Conservation (phyloP, 176 grass and related monocot species). For the Phoenix dactylifera region DNA sequence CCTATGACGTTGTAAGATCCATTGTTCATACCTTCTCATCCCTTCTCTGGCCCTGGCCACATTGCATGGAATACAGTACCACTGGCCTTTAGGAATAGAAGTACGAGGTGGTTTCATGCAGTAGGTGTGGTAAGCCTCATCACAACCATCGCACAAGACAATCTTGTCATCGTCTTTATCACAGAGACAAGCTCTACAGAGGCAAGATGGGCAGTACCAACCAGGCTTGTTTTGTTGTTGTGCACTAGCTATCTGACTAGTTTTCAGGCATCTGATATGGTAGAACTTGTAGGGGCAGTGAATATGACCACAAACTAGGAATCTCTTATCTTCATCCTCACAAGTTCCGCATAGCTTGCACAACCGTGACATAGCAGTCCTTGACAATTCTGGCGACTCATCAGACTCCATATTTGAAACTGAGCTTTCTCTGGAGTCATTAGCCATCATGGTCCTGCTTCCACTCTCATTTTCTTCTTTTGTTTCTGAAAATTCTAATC, state of each 20-base stretch:
- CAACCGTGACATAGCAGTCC: conserved; percentile 41
- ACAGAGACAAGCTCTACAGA: conserved; percentile 66
- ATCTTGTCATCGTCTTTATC: conserved; percentile 65
- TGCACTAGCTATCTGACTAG: conserved; percentile 56
- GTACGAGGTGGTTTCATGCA: conserved; percentile 58
- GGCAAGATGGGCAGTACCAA: conserved; percentile 97
- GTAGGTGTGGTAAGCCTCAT: conserved; percentile 79
- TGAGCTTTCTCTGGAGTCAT: conserved; percentile 37
- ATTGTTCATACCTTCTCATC: conserved; percentile 57
- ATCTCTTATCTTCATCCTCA: conserved; percentile 73
- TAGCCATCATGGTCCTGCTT: conserved; percentile 13
- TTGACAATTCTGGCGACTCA: conserved; percentile 34
- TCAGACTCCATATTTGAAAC: conserved; percentile 46
- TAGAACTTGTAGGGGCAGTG: conserved; percentile 78
- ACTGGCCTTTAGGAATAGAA: conserved; percentile 52
- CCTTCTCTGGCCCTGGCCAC: conserved; percentile 36
- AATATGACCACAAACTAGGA: conserved; percentile 67
- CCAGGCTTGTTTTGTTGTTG: conserved; percentile 49
- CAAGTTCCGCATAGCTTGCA: conserved; percentile 77
- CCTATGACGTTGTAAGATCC: conserved; percentile 32
- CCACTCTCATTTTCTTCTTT: conserved; percentile 30
- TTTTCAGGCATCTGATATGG: conserved; percentile 75
- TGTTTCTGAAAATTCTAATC: conserved; percentile 30
- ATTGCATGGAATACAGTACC: conserved; percentile 65
- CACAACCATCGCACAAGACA: conserved; percentile 77